Conservation (phyloP, 2,329 filamentous ascomycete species). For the Neonectria magnoliae region DNA sequence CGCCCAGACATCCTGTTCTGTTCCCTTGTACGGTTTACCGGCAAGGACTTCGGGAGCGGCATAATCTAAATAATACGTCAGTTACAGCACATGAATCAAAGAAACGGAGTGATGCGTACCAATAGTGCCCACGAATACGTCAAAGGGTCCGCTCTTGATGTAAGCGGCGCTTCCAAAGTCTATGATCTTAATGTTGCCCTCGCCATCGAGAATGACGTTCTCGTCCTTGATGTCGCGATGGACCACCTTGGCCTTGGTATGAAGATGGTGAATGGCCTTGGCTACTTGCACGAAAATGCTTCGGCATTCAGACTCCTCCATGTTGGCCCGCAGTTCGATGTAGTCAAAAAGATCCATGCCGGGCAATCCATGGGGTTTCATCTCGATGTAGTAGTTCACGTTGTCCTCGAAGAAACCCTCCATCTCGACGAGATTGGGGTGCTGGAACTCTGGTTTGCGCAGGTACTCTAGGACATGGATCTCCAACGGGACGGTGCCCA, state of each 20-base stretch:
- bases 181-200: slow-evolving; percentile 95
- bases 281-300: slow-evolving; percentile 97
- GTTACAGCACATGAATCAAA: slow-evolving; percentile 13
- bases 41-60: slow-evolving; percentile 97
- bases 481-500: slow-evolving; percentile 95
- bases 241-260: slow-evolving; percentile 89
- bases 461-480: slow-evolving; percentile 97
- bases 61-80: slow-evolving; percentile 74
- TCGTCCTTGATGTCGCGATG: slow-evolving; percentile 99
- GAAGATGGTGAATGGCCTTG: slow-evolving; percentile 87
- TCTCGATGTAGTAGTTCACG: slow-evolving; percentile 98
- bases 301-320: slow-evolving; percentile 93
- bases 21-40: slow-evolving; percentile 90
- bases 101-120: slow-evolving; percentile 65
- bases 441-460: slow-evolving; percentile 73
- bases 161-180: slow-evolving; percentile 98
- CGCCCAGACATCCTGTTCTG: slow-evolving; percentile 98
- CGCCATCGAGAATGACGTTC: slow-evolving; percentile 94
- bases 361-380: slow-evolving; percentile 92
- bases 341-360: slow-evolving; percentile 99
- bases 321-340: slow-evolving; percentile 93
- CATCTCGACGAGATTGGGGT: slow-evolving; percentile 79
- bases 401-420: slow-evolving; percentile 81
- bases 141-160: slow-evolving; percentile 97
- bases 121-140: slow-evolving; percentile 98